Evolutionary conservation across 768 basidiomycete genomes (phyloP), one percentile per base, ranked within the genome.

Genomic region (Trametes cubensis): DNA sequence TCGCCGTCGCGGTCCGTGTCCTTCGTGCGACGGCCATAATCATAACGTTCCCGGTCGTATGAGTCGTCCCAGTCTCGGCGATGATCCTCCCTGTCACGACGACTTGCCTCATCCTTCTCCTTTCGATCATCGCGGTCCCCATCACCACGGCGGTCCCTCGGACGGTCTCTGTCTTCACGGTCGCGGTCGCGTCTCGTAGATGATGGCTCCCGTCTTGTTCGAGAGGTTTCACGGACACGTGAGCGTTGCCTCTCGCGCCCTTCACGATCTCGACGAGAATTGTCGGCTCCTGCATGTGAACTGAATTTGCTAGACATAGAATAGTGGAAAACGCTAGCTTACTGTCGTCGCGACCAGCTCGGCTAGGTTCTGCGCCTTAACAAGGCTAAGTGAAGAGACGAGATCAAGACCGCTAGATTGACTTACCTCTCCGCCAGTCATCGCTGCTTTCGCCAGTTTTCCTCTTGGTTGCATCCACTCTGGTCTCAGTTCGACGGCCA

Each of bases 341-440:
- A 90, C 90, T 79, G 57, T 90, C 90, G 58, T 88, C 86, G 60
- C 85, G 81, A 62, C 75, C 73, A 60, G 79, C 72, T 58, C 87
- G 81, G 60, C 74, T 70, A 55, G 79, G 75, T 65, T 87, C 84
- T 55, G 79, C 72, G 64, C 78, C 83, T 85, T 61, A 18, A 58
- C 8, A 6, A 8, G 3, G 20, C n/a, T 51, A 42, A 60, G 53
- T 21, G 56, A 11, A 30, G 23, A 23, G n/a, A 26, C 20, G 11
- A 14, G 20, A 14, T 20, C 8, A n/a, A 34, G 11, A 45, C 23
- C 58, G 6, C 13, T 13, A 40, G 46, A 53, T 45, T 18, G 10
- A 74, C 81, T 65, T 67, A 91, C 92, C 89, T 84, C 89, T 82
- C 71, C 92, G 82, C 92, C 92, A 94, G 70, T 94, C 92, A 67